Percentiles rank a stretch among this genome's conserved stretches.
phyloP scores from a whole-genome alignment of 306 rosid genomes.

The Sicyos baderoa region DNA sequence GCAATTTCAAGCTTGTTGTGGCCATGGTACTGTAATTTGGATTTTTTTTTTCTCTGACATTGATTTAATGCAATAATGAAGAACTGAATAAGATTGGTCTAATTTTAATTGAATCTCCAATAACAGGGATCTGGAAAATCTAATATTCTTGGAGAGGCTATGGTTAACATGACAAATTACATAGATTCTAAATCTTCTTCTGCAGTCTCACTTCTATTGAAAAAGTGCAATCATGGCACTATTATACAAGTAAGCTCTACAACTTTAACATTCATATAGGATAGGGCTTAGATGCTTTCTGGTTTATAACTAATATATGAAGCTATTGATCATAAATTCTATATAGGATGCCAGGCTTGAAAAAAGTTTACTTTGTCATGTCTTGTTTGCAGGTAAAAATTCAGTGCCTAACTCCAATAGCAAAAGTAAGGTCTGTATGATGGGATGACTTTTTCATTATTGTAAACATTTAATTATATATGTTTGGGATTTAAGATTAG shows the following conservation, averaged over 20 bases:
- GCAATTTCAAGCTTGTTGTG: conserved; percentile 36
- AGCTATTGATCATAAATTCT: neutral
- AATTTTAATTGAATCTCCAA: neutral
- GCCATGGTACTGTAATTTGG: conserved; percentile 30
- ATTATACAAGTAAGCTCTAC: conserved; percentile 26
- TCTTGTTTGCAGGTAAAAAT: conserved; percentile 39
- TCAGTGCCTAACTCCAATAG: conserved; percentile 37
- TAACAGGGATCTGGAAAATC: conserved; percentile 38
- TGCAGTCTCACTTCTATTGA: conserved; percentile 28
- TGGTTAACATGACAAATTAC: conserved; percentile 32
- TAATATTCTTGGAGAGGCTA: conserved; percentile 39
- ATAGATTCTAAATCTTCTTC: conserved; percentile 21
- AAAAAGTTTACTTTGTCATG: conserved; percentile 2
- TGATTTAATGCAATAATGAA: neutral
- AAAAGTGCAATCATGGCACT: conserved; percentile 36
- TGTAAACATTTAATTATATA: neutral
- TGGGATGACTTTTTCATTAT: conserved; percentile 14
- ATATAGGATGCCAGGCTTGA: neutral
- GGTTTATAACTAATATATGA: neutral
- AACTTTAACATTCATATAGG: neutral
- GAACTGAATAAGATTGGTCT: neutral
- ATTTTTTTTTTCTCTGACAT: too few relatives aligned
- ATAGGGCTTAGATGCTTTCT: neutral
- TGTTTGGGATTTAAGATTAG: neutral
- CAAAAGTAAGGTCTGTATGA: conserved; percentile 33